Percentiles rank a stretch among this genome's conserved stretches.
phyloP scores from a whole-genome alignment of 768 basidiomycete genomes.

The Lyophyllum decastes region DNA sequence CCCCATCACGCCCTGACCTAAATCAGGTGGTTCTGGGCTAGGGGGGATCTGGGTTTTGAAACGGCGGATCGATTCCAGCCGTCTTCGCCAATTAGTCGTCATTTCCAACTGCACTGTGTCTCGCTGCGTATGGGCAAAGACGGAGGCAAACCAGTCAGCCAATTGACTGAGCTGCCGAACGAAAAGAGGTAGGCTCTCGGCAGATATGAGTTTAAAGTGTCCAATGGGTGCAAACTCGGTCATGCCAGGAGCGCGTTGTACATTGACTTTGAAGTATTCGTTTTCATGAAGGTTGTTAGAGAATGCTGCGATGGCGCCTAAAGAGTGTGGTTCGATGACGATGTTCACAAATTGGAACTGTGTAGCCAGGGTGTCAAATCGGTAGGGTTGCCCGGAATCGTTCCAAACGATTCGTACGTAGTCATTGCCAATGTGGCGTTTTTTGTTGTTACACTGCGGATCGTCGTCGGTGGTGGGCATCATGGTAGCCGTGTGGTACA shows the following conservation, averaged over 20 bases:
- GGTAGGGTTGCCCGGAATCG: constrained; percentile 88
- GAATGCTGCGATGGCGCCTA: constrained; percentile 82
- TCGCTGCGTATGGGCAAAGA: constrained; percentile 72
- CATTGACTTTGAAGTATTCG: constrained; percentile 93
- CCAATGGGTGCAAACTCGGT: constrained; percentile 93
- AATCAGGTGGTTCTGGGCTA: constrained; percentile 21
- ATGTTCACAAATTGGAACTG: constrained; percentile 98
- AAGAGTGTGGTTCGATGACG: constrained; percentile 91
- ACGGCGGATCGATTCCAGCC: constrained; percentile 77
- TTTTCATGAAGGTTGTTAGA: constrained; percentile 84
- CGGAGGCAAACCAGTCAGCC: constrained; percentile 87
- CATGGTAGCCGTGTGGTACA: constrained; percentile 95
- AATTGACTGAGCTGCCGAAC: constrained; percentile 87
- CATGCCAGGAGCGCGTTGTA: constrained; percentile 89
- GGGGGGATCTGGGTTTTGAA: constrained; percentile 49
- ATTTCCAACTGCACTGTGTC: constrained; percentile 76
- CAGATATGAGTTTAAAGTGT: constrained; percentile 92
- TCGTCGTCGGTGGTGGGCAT: constrained; percentile 84
- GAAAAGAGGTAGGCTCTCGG: constrained; percentile 81
- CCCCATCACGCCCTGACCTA: constrained; percentile 45
- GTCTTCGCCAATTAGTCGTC: constrained; percentile 86
- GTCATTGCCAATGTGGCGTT: constrained; percentile 96
- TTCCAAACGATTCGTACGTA: constrained; percentile 97
- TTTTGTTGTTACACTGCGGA: constrained; percentile 79
- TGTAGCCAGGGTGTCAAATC: constrained; percentile 88